These are phyloP conservation scores for Malus sieversii DNA, from an alignment of 306 rosid species.

Conservation along the genomic window DNA sequence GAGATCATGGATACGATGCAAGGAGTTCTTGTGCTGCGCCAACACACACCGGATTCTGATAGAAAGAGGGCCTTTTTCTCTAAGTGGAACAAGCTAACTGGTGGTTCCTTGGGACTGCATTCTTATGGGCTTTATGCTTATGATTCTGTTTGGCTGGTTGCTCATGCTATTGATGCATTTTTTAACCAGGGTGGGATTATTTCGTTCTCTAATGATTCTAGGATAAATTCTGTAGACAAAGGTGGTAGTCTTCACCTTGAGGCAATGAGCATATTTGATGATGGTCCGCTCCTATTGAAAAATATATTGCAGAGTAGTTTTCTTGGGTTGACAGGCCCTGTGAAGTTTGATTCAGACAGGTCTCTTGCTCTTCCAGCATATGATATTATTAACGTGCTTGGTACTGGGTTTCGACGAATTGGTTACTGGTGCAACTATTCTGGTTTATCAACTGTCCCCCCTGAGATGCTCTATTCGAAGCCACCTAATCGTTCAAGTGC, in stretches of 20 bases:
- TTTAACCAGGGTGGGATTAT: slow-evolving; percentile 56
- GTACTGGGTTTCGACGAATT: slow-evolving; percentile 58
- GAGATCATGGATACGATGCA: slow-evolving; percentile 50
- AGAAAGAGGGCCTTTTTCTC: slow-evolving; percentile 54
- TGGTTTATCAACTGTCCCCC: slow-evolving; percentile 67
- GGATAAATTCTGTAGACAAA: slow-evolving; percentile 22
- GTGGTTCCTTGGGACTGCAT: slow-evolving; percentile 62
- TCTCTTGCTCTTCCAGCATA: slow-evolving; percentile 69
- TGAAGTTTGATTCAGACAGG: slow-evolving; percentile 50
- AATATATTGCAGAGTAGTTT: slow-evolving; percentile 54
- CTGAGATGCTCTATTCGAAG: slow-evolving; percentile 61
- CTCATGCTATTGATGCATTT: slow-evolving; percentile 71
- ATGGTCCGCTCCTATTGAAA: slow-evolving; percentile 54
- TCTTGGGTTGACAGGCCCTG: slow-evolving; percentile 68
- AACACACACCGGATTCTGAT: slow-evolving; percentile 70
- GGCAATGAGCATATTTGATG: slow-evolving; percentile 78
- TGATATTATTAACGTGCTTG: slow-evolving; percentile 68
- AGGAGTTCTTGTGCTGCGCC: slow-evolving; percentile 78
- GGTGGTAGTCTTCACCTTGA: slow-evolving; percentile 59
- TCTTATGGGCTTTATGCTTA: slow-evolving; percentile 87
- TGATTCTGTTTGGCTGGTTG: slow-evolving; percentile 80
- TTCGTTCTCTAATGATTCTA: slow-evolving; percentile 64
- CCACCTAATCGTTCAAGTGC: slow-evolving; percentile 73
- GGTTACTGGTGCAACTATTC: slow-evolving; percentile 99
- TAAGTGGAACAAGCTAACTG: slow-evolving; percentile 71